Conservation (phyloP, 108 stramenopile species). For the Discostella stelligeroides region DNA sequence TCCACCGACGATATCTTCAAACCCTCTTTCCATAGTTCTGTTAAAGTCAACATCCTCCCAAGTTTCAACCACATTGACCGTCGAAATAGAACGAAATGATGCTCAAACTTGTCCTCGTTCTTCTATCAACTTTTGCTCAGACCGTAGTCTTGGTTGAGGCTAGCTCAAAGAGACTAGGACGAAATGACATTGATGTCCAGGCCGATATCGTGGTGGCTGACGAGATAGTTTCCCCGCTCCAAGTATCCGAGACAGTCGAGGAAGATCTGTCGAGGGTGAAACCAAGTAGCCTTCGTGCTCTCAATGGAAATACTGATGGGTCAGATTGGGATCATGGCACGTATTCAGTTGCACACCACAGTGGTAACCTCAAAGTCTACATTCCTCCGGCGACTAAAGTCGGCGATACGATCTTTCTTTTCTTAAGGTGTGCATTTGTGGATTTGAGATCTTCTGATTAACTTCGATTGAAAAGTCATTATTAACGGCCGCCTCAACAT, state of each 20-base stretch:
- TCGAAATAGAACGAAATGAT: background rate
- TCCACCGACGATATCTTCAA: no score
- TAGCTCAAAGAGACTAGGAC: background rate
- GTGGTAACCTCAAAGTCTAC: slow-evolving; percentile 26
- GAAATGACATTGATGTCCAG: background rate
- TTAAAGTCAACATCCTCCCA: background rate
- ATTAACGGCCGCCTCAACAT: background rate
- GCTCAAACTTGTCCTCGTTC: background rate
- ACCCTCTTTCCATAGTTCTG: no score
- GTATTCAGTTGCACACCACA: slow-evolving; percentile 28
- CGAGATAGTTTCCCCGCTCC: no score
- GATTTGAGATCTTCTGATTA: background rate
- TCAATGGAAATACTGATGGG: background rate
- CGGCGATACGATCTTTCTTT: slow-evolving; percentile 40
- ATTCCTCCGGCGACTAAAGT: slow-evolving; percentile 27
- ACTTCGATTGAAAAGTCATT: background rate
- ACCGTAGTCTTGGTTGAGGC: background rate
- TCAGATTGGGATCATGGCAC: slow-evolving; percentile 41
- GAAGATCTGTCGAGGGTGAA: slow-evolving; percentile 3
- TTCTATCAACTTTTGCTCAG: slow-evolving; percentile 1
- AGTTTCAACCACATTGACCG: no score
- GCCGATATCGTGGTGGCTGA: background rate
- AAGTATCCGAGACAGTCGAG: slow-evolving; percentile 16
- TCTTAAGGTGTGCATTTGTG: background rate
- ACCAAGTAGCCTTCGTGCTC: slow-evolving; percentile 2